These are phyloP conservation scores for Malus orientalis DNA, from an alignment of 306 rosid species.

Conservation along the genomic window DNA sequence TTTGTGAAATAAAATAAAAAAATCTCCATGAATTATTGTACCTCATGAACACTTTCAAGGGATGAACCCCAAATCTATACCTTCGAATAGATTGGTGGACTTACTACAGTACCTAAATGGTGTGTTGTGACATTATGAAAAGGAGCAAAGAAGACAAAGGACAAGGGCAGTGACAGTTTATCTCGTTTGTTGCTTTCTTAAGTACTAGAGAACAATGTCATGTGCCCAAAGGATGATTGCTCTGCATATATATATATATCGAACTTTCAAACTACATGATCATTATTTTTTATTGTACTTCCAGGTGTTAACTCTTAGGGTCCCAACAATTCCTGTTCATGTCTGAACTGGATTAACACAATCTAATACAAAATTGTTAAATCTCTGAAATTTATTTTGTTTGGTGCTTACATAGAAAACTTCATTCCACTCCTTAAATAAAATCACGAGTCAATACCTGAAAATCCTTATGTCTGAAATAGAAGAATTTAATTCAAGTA, in stretches of 20 bases:
- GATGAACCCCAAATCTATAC: background rate
- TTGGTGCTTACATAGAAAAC: background rate
- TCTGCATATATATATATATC: background rate
- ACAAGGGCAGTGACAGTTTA: background rate
- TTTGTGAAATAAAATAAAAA: background rate
- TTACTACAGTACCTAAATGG: background rate
- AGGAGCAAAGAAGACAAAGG: background rate
- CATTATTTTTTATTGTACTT: background rate
- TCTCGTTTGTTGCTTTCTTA: background rate
- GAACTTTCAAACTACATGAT: background rate
- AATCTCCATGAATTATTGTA: too few relatives aligned
- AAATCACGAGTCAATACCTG: too few relatives aligned
- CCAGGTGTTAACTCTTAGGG: background rate
- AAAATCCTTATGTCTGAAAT: too few relatives aligned
- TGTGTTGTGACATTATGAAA: background rate
- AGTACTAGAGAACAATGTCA: background rate
- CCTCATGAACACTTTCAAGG: background rate
- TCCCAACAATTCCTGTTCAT: background rate
- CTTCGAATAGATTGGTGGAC: background rate
- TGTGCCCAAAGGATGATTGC: background rate
- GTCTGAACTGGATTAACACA: background rate
- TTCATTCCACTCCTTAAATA: too few relatives aligned
- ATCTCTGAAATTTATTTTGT: background rate
- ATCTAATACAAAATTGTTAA: too few relatives aligned
- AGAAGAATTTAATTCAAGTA: too few relatives aligned